Conservation (phyloP, 1,139 yeast species). For the Pichia sp. region DNA sequence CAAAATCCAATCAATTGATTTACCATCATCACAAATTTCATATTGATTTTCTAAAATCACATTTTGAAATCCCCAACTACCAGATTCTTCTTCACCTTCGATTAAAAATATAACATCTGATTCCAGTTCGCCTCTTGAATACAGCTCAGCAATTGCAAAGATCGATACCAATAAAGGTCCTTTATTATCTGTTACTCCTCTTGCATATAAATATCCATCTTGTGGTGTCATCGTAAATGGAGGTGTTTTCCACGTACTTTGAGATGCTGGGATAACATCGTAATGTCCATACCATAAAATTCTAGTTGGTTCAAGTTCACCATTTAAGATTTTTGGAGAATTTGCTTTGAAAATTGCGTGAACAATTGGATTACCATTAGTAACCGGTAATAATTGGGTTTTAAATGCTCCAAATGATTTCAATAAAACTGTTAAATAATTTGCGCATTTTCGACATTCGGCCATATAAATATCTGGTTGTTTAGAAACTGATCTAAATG, state of each 20-base stretch:
- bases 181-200: conserved; percentile 93
- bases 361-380: conserved; percentile 76
- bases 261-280: conserved; percentile 73
- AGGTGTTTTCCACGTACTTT: conserved; percentile 64
- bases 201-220: conserved; percentile 82
- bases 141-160: conserved; percentile 76
- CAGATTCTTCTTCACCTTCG: conserved; percentile 96
- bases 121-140: conserved; percentile 44
- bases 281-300: conserved; percentile 93
- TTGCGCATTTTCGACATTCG: conserved; percentile 85
- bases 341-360: conserved; percentile 59
- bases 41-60: conserved; percentile 45
- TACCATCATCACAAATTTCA: conserved; percentile 44
- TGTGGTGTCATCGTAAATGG: conserved; percentile 72
- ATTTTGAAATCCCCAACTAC: conserved; percentile 77
- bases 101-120: conserved; percentile 77
- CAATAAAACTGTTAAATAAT: conserved; percentile 57
- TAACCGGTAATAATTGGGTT: conserved; percentile 65
- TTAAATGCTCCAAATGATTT: conserved; percentile 65
- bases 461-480: conserved; percentile 60
- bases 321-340: conserved; percentile 9
- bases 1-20: conserved; percentile 73
- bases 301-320: conserved; percentile 26
- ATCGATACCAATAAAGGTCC: conserved; percentile 91
- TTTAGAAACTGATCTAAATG: conserved; percentile 74